Evolutionary conservation across 1,139 yeast species (phyloP).

Genomic region (Candida smagusa): DNA sequence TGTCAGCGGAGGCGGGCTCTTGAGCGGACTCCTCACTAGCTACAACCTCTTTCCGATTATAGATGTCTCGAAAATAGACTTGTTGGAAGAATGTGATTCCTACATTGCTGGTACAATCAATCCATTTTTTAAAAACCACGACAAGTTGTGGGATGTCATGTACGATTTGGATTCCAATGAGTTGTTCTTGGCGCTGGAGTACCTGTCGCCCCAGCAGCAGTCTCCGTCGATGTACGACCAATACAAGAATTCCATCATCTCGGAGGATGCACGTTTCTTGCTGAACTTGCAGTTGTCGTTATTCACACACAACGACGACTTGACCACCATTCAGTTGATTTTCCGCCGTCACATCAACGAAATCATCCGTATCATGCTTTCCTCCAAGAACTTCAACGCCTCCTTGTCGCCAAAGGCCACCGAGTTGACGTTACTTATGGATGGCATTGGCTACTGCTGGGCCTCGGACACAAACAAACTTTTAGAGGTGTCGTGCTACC

Average conservation of each 20-base stretch:
- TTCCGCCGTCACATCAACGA: slow-evolving; percentile 49
- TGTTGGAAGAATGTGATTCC: slow-evolving; percentile 50
- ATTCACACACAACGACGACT: slow-evolving; percentile 47
- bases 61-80: slow-evolving; percentile 59
- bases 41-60: slow-evolving; percentile 59
- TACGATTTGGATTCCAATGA: slow-evolving; percentile 55
- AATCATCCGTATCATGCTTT: slow-evolving; percentile 37
- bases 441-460: slow-evolving; percentile 48
- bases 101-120: slow-evolving; percentile 67
- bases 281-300: slow-evolving; percentile 44
- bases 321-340: slow-evolving; percentile 45
- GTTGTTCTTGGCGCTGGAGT: slow-evolving; percentile 28
- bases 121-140: slow-evolving; percentile 60
- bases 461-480: slow-evolving; percentile 39
- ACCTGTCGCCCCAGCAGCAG: slow-evolving; percentile 3
- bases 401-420: slow-evolving; percentile 17
- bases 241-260: slow-evolving; percentile 35
- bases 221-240: slow-evolving; percentile 11
- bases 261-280: slow-evolving; percentile 48
- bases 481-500: slow-evolving; percentile 44
- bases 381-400: slow-evolving; percentile 36
- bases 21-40: slow-evolving; percentile 46
- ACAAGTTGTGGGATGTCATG: slow-evolving; percentile 56
- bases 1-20: slow-evolving; percentile 57
- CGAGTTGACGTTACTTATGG: slow-evolving; percentile 33